Evolutionary conservation across 768 basidiomycete genomes (phyloP).

Genomic region (Fistulinella prunicolor): DNA sequence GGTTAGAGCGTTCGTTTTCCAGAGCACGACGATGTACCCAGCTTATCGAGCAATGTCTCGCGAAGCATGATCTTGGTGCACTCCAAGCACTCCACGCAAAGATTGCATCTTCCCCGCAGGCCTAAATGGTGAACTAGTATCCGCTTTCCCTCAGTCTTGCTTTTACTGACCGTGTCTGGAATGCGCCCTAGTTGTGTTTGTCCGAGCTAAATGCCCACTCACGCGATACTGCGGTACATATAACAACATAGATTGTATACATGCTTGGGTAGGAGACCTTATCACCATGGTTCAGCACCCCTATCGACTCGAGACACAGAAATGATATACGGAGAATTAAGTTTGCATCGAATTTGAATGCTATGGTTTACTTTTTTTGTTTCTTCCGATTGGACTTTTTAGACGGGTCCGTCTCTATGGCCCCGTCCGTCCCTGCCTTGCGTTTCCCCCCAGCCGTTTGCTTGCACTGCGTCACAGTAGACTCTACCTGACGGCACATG

Average conservation of each 20-base stretch:
- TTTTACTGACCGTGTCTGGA: not conserved
- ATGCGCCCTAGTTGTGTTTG: not conserved
- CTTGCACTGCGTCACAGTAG: conserved; percentile 9
- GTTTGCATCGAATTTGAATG: no score
- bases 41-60: conserved; percentile 28
- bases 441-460: conserved; percentile 32
- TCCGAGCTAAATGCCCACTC: no score
- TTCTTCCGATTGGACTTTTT: conserved; percentile 47
- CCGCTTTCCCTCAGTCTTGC: not conserved
- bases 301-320: no score
- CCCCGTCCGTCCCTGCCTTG: conserved; percentile 36
- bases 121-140: no score
- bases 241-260: no score
- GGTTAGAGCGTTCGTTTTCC: not conserved
- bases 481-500: conserved; percentile 62
- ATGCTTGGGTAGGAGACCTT: no score
- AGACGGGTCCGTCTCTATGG: conserved; percentile 24
- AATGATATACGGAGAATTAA: no score
- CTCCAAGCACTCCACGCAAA: conserved; percentile 24
- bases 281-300: no score
- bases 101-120: not conserved
- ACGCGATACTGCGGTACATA: no score
- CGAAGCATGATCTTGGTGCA: conserved; percentile 11
- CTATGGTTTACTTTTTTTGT: conserved; percentile 34
- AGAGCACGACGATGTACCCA: conserved; percentile 30